Conservation (phyloP, 2,329 filamentous ascomycete species). For the Calonectria pauciramosa region DNA sequence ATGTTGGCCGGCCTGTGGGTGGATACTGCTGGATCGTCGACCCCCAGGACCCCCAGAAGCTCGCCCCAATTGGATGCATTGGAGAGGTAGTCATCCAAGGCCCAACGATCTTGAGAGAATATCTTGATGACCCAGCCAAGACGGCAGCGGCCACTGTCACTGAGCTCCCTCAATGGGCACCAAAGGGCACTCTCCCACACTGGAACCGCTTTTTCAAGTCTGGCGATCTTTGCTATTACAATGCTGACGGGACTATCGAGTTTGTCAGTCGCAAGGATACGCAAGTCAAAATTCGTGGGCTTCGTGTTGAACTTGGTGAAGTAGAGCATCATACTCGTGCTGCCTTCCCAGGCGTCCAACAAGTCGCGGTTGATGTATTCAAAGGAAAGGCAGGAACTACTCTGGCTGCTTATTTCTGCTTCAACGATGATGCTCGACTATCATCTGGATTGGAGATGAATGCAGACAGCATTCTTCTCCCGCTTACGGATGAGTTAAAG, state of each 20-base stretch:
- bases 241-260: slow-evolving; percentile 51
- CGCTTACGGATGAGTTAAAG: neutral
- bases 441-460: neutral
- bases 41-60: slow-evolving; percentile 34
- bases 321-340: slow-evolving; percentile 27
- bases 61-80: slow-evolving; percentile 38
- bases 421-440: neutral
- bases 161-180: slow-evolving; percentile 42
- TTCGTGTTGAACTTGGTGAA: slow-evolving; percentile 59
- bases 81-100: slow-evolving; percentile 49
- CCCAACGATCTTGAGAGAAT: slow-evolving; percentile 41
- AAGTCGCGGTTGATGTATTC: slow-evolving; percentile 14
- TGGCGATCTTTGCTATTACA: slow-evolving; percentile 43
- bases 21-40: slow-evolving; percentile 43
- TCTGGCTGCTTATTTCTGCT: neutral
- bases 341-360: neutral
- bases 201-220: slow-evolving; percentile 37
- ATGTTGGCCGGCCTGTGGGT: neutral
- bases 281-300: slow-evolving; percentile 70
- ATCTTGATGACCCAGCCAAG: slow-evolving; percentile 33
- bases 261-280: slow-evolving; percentile 65
- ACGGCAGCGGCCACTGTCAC: slow-evolving; percentile 46
- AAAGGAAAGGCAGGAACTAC: neutral
- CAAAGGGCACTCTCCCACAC: slow-evolving; percentile 25
- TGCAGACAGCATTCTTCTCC: neutral